phyloP scores from a whole-genome alignment of 2,329 filamentous ascomycete species.

The Fusarium hainanense region DNA sequence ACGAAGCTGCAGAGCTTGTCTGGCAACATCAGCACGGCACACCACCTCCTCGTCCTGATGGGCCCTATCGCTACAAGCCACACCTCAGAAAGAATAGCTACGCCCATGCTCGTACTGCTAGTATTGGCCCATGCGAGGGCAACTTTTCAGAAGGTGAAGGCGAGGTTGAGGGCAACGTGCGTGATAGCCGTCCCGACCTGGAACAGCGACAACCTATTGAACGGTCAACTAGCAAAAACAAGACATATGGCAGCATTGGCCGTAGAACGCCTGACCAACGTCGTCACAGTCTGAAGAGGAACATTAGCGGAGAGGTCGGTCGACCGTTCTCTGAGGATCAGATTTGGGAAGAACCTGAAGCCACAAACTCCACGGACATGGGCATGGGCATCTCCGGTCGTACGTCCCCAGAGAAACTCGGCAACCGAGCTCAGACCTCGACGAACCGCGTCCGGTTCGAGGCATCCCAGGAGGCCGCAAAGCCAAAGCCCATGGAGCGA shows the following conservation, averaged over 20 bases:
- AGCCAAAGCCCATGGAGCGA: constrained; percentile 56
- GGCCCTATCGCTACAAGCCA: constrained; percentile 74
- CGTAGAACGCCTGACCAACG: constrained; percentile 56
- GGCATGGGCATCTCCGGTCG: constrained; percentile 40
- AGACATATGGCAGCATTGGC: constrained; percentile 56
- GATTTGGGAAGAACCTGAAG: constrained; percentile 89
- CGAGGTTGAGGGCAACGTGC: constrained; percentile 54
- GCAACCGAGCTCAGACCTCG: constrained; percentile 50
- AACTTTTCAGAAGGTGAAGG: constrained; percentile 64
- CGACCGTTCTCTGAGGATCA: constrained; percentile 79
- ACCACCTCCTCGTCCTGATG: constrained; percentile 66
- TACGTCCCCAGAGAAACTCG: constrained; percentile 49
- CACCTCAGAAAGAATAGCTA: constrained; percentile 79
- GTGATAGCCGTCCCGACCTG: constrained; percentile 46
- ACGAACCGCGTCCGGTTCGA: constrained; percentile 53
- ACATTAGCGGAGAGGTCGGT: constrained; percentile 75
- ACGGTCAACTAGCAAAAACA: constrained; percentile 46
- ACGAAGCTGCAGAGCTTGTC: constrained; percentile 83
- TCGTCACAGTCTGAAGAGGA: constrained; percentile 73
- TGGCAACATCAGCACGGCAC: constrained; percentile 76
- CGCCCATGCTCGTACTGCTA: constrained; percentile 72
- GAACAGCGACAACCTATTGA: constrained; percentile 38
- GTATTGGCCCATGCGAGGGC: constrained; percentile 56
- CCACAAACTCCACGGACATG: constrained; percentile 31
- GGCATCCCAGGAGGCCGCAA: constrained; percentile 53